phyloP scores from a whole-genome alignment of 116 monocot genomes.

The Zostera marina region DNA sequence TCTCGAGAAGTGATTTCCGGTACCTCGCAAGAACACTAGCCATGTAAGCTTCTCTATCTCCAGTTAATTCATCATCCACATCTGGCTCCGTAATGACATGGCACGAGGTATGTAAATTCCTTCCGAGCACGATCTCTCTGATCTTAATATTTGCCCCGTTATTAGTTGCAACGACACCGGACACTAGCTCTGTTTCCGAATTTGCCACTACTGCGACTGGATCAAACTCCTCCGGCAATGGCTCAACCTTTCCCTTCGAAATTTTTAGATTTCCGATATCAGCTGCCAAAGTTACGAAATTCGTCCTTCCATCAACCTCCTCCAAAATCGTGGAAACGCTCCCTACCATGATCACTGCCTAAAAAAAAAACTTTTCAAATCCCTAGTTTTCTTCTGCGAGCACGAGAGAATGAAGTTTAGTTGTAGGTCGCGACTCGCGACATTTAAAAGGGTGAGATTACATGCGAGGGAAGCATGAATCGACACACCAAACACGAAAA shows the following conservation, averaged over 20 bases:
- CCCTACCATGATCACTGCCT: no score
- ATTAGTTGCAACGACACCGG: not conserved
- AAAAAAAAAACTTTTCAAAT: no score
- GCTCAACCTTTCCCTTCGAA: not conserved
- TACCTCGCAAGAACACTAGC: slow-evolving; percentile 85
- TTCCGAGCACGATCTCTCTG: slow-evolving; percentile 69
- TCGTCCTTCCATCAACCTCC: no score
- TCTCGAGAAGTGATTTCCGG: slow-evolving; percentile 57
- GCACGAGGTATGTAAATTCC: slow-evolving; percentile 76
- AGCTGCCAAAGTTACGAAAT: no score
- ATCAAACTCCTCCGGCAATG: not conserved
- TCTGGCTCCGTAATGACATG: slow-evolving; percentile 70
- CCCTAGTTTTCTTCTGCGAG: no score
- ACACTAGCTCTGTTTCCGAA: not conserved
- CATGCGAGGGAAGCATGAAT: no score
- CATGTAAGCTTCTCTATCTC: slow-evolving; percentile 87
- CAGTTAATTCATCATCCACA: slow-evolving; percentile 71
- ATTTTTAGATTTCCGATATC: no score
- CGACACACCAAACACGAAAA: no score
- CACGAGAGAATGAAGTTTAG: no score
- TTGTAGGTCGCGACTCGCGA: no score
- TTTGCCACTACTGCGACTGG: not conserved
- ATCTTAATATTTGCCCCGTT: slow-evolving; percentile 6
- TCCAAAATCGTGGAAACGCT: no score
- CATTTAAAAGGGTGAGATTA: no score